Conservation (phyloP, 345 rosid genomes). For the Lenwebbia sp. region DNA sequence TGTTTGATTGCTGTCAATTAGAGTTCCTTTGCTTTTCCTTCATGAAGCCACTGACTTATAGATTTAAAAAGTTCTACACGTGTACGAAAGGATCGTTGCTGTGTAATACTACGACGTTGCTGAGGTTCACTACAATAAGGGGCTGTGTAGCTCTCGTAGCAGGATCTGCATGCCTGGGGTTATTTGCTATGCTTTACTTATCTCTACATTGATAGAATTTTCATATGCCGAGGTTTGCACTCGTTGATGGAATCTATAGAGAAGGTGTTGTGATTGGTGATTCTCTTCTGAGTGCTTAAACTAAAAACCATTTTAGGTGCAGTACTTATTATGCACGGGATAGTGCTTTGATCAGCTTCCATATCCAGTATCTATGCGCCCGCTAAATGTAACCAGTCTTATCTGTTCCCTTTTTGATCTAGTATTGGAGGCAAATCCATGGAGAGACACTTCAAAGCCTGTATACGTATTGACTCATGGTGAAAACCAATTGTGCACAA, state of each 20-base stretch:
- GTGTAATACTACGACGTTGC: background rate
- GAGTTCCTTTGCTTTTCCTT: background rate
- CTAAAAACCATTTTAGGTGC: background rate
- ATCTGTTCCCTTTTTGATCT: slow-evolving; percentile 3
- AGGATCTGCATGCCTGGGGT: background rate
- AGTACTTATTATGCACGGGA: background rate
- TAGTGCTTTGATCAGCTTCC: background rate
- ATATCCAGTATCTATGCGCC: rapidly evolving
- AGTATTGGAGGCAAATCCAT: slow-evolving; percentile 94
- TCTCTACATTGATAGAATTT: background rate
- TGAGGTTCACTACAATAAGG: background rate
- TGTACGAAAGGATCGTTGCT: background rate
- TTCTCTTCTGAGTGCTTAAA: background rate
- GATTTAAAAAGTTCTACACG: background rate
- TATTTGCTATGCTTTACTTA: background rate
- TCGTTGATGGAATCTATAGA: background rate
- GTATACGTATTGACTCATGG: slow-evolving; percentile 76
- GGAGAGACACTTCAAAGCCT: slow-evolving; percentile 84
- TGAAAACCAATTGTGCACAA: slow-evolving; percentile 79
- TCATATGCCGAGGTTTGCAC: background rate
- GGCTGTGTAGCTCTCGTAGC: background rate
- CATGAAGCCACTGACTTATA: background rate
- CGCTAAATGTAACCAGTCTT: background rate
- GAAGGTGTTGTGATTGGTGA: background rate
- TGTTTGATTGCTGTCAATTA: background rate